Evolutionary conservation across 2,329 filamentous ascomycete species (phyloP).

Genomic region (Helminthosporium solani): DNA sequence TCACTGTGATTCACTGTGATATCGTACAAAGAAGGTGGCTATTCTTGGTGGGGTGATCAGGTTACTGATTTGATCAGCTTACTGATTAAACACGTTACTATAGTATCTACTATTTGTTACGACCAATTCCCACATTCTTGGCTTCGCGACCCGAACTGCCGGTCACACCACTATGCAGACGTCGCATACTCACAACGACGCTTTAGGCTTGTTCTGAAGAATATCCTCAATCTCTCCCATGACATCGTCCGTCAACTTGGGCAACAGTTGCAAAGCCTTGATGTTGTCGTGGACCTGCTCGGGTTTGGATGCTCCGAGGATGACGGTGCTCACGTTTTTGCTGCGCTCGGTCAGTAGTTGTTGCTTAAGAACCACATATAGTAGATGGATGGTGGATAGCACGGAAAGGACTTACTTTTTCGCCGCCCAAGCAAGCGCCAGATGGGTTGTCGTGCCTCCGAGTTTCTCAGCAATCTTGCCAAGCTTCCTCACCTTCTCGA

Average conservation of each 20-base stretch:
- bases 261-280: slow-evolving; percentile 47
- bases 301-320: slow-evolving; percentile 55
- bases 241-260: slow-evolving; percentile 42
- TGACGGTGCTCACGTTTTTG: slow-evolving; percentile 58
- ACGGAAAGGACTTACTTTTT: slow-evolving; percentile 49
- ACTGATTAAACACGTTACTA: too few species aligned
- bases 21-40: too few species aligned
- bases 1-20: too few species aligned
- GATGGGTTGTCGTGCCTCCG: slow-evolving; percentile 50
- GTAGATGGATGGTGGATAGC: too few species aligned
- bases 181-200: slow-evolving; percentile 3
- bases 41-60: too few species aligned
- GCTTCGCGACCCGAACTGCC: neutral
- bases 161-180: neutral
- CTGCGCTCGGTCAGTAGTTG: slow-evolving; percentile 14
- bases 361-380: too few species aligned
- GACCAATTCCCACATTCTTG: neutral
- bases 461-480: slow-evolving; percentile 53
- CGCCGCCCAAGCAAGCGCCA: slow-evolving; percentile 60
- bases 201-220: slow-evolving; percentile 43
- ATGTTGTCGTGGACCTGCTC: slow-evolving; percentile 53
- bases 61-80: too few species aligned
- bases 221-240: slow-evolving; percentile 45
- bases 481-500: slow-evolving; percentile 59
- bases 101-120: neutral